phyloP scores from a whole-genome alignment of 2,329 filamentous ascomycete genomes.

The Fusarium albosuccineum region DNA sequence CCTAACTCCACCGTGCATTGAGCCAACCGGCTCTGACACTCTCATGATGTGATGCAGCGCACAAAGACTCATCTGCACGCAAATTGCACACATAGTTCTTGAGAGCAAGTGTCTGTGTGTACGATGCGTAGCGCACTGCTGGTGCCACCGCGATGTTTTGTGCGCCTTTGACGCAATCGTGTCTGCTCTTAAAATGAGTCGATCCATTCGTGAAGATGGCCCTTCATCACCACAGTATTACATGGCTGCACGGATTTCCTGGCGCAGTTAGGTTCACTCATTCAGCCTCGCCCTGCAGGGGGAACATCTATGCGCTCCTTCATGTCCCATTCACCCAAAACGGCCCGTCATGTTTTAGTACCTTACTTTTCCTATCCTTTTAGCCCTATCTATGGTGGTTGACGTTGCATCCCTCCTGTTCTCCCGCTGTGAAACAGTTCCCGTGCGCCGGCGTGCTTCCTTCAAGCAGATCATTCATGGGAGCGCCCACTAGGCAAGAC shows the following conservation, averaged over 20 bases:
- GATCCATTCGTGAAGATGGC: constrained; percentile 1
- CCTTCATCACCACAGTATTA: not conserved
- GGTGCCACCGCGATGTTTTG: constrained; percentile 20
- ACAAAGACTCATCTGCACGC: constrained; percentile 35
- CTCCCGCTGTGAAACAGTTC: constrained; percentile 35
- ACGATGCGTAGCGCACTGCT: constrained; percentile 18
- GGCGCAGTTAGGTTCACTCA: not conserved
- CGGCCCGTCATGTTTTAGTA: constrained; percentile 31
- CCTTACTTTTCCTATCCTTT: constrained; percentile 36
- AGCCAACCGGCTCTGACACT: constrained; percentile 18
- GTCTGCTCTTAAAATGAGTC: constrained; percentile 19
- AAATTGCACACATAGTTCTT: constrained; percentile 17
- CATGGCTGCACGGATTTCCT: constrained; percentile 9
- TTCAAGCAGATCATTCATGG: constrained; percentile 28
- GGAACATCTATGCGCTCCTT: constrained; percentile 29
- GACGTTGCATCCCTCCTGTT: constrained; percentile 16
- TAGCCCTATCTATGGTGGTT: constrained; percentile 34
- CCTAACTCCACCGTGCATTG: constrained; percentile 12
- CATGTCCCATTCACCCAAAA: constrained; percentile 28
- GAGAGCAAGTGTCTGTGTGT: constrained; percentile 20
- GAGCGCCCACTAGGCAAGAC: constrained; percentile 21
- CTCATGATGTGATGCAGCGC: constrained; percentile 24
- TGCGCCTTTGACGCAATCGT: constrained; percentile 19
- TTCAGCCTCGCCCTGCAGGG: constrained; percentile 21
- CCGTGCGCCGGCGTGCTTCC: constrained; percentile 36